Evolutionary conservation across 306 rosid genomes (phyloP).

Genomic region (Neltuma alba): DNA sequence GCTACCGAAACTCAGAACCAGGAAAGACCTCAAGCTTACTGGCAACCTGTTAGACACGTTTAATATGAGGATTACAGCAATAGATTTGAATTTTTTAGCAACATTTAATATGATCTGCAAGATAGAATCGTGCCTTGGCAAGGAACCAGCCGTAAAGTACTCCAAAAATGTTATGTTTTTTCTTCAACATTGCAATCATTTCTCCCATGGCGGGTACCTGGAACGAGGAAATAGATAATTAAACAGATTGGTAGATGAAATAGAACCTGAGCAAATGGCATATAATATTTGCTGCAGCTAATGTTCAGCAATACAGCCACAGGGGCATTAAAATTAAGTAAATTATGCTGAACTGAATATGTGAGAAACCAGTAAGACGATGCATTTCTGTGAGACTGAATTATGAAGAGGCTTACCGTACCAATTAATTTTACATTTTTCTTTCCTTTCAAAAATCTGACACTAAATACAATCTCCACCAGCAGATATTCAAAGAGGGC

Average conservation of each 20-base stretch:
- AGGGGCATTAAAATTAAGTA: background rate
- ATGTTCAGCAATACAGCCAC: background rate
- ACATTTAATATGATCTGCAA: conserved; percentile 24
- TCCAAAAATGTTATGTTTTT: conserved; percentile 78
- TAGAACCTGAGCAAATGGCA: conserved; percentile 32
- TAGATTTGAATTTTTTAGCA: background rate
- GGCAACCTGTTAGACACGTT: conserved; percentile 68
- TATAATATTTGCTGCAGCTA: background rate
- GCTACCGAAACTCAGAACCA: conserved; percentile 96
- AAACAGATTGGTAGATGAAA: conserved; percentile 28
- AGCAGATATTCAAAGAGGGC: background rate
- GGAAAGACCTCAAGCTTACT: conserved; percentile 87
- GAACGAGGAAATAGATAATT: conserved; percentile 30
- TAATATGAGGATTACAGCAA: conserved; percentile 16
- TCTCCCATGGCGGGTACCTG: conserved; percentile 86
- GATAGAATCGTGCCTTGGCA: conserved; percentile 74
- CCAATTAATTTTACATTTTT: background rate
- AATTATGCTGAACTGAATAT: background rate
- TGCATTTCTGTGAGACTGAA: background rate
- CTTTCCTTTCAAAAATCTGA: background rate
- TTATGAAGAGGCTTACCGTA: background rate
- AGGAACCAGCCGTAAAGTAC: conserved; percentile 94
- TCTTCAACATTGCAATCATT: conserved; percentile 83
- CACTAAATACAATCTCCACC: background rate
- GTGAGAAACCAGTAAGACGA: background rate